Percentiles rank a stretch among this genome's conserved stretches.
These are phyloP conservation scores for Endothia cerciana DNA, from an alignment of 2,329 filamentous ascomycete species.

Conservation along the genomic window DNA sequence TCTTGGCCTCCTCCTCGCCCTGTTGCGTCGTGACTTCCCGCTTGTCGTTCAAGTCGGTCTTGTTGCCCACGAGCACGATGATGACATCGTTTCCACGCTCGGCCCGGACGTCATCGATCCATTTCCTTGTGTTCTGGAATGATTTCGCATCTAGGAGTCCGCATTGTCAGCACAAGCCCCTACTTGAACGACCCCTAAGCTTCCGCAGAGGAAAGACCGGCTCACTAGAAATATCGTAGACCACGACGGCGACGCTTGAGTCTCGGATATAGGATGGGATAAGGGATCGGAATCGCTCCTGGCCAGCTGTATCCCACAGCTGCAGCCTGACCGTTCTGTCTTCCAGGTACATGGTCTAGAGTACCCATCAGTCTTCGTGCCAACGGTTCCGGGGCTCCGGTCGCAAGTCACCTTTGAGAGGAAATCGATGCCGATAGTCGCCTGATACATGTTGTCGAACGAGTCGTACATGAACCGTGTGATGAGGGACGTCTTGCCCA, in stretches of 20 bases:
- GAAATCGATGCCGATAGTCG: constrained; percentile 99
- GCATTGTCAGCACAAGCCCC: constrained; percentile 7
- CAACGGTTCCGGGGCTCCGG: constrained; percentile 33
- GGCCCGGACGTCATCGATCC: constrained; percentile 97
- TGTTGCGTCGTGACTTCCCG: constrained; percentile 94
- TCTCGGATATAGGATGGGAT: constrained; percentile 99
- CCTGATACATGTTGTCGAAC: constrained; percentile 99
- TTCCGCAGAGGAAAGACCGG: constrained; percentile 21
- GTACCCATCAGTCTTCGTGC: constrained; percentile 7
- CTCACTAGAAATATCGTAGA: constrained; percentile 94
- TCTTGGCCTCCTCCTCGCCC: constrained; percentile 97
- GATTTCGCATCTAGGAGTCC: constrained; percentile 75
- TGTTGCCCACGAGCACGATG: constrained; percentile 97
- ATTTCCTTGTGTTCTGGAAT: constrained; percentile 98
- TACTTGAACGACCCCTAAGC: background rate
- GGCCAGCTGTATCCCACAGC: constrained; percentile 97
- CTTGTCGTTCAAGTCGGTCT: constrained; percentile 98
- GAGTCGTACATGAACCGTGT: constrained; percentile 99
- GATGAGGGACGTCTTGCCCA: constrained; percentile 98
- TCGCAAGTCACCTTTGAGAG: constrained; percentile 76
- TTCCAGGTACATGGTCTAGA: constrained; percentile 97
- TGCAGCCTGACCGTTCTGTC: constrained; percentile 97
- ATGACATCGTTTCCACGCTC: constrained; percentile 98
- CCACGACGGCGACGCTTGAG: constrained; percentile 95
- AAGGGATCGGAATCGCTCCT: constrained; percentile 94